Evolutionary conservation across 2,329 filamentous ascomycete genomes (phyloP).

Genomic region (Ophiocordyceps camponoti-floridani): DNA sequence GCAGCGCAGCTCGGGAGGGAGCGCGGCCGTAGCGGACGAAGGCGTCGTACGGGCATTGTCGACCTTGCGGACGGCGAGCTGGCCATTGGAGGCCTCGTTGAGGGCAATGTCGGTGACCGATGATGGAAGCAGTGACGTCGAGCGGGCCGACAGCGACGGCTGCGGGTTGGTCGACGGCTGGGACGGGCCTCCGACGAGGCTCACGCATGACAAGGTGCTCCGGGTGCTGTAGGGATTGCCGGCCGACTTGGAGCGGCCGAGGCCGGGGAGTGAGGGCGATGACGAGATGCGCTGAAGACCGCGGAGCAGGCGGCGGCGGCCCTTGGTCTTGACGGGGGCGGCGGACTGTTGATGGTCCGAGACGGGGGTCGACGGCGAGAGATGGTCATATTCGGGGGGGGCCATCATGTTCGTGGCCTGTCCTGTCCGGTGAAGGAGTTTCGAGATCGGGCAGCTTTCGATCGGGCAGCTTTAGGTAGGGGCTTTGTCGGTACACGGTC

Average conservation of each 20-base stretch:
- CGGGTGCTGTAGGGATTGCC: conserved; percentile 46
- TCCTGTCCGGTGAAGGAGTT: not conserved
- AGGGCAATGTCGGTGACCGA: conserved; percentile 21
- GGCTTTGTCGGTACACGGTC: not conserved
- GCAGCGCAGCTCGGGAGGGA: conserved; percentile 44
- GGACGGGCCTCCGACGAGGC: conserved; percentile 23
- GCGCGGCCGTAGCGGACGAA: conserved; percentile 30
- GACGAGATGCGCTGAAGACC: conserved; percentile 70
- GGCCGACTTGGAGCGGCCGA: conserved; percentile 46
- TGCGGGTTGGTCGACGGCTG: conserved; percentile 15
- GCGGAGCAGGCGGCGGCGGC: conserved; percentile 51
- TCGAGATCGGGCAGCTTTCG: conserved; percentile 1
- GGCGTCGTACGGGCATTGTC: conserved; percentile 24
- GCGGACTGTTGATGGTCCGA: conserved; percentile 6
- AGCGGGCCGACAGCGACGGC: conserved; percentile 17
- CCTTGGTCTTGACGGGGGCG: conserved; percentile 36
- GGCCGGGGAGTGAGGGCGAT: conserved; percentile 49
- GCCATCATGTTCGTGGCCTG: not conserved
- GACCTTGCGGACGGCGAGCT: conserved; percentile 35
- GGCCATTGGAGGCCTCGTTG: conserved; percentile 24
- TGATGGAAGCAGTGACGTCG: conserved; percentile 20
- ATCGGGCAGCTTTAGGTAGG: too few relatives aligned
- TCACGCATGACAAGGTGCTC: conserved; percentile 35
- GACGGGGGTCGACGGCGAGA: conserved; percentile 5
- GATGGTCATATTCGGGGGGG: not conserved